phyloP scores from a whole-genome alignment of 2,329 filamentous ascomycete species.

The Trichoderma pleuroti region DNA sequence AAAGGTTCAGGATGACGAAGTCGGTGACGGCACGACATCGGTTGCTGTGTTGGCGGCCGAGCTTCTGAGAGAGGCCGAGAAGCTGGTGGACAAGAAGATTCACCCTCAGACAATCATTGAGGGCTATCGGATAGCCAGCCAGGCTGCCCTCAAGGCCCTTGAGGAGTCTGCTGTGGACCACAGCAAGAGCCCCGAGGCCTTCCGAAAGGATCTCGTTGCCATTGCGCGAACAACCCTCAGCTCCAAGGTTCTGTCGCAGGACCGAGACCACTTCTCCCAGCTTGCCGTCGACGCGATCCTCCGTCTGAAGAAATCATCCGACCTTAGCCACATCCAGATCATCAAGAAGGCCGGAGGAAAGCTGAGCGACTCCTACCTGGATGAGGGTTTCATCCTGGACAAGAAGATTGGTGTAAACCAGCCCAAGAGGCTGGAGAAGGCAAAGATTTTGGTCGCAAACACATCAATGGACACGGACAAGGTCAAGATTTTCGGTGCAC shows the following conservation, averaged over 20 bases:
- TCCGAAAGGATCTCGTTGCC: slow-evolving; percentile 82
- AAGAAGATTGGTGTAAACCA: slow-evolving; percentile 99
- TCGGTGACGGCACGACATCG: slow-evolving; percentile 97
- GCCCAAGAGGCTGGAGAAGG: slow-evolving; percentile 94
- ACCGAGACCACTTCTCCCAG: slow-evolving; percentile 85
- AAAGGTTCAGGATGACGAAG: slow-evolving; percentile 98
- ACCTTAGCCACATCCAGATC: slow-evolving; percentile 96
- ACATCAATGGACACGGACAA: slow-evolving; percentile 99
- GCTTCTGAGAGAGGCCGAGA: slow-evolving; percentile 91
- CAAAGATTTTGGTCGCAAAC: slow-evolving; percentile 96
- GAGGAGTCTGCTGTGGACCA: slow-evolving; percentile 85
- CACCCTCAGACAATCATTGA: slow-evolving; percentile 99
- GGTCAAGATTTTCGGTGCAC: slow-evolving; percentile 98
- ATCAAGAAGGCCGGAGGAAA: slow-evolving; percentile 99
- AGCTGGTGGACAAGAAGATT: slow-evolving; percentile 96
- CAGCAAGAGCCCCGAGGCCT: slow-evolving; percentile 76
- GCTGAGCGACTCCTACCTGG: slow-evolving; percentile 93
- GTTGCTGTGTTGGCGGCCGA: slow-evolving; percentile 94
- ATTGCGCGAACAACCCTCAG: slow-evolving; percentile 95
- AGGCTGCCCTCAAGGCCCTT: slow-evolving; percentile 79
- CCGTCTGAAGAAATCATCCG: slow-evolving; percentile 82
- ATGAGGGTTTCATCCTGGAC: slow-evolving; percentile 97
- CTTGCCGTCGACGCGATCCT: slow-evolving; percentile 90
- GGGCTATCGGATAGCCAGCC: slow-evolving; percentile 94
- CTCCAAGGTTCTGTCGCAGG: slow-evolving; percentile 94